A percentile compares a stretch with the other conserved stretches of the same genome.
Conservation (phyloP, 768 basidiomycete species). For the Hygrocybe punicea region DNA sequence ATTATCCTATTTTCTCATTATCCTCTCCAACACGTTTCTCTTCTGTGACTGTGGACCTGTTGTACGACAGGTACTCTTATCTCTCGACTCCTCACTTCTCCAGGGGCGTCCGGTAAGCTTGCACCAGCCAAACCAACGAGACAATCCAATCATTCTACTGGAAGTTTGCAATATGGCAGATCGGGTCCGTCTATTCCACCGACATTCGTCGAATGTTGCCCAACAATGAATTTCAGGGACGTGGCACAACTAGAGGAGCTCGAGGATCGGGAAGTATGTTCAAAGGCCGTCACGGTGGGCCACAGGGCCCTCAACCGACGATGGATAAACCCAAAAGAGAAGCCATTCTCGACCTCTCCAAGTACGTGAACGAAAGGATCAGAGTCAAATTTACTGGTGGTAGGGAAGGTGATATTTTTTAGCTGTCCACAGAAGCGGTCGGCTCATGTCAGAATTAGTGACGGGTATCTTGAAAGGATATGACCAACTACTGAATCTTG, state of each 20-base stretch:
- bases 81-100: too few species aligned
- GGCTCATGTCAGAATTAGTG: constrained; percentile 46
- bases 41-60: background rate
- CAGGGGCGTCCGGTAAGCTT: too few species aligned
- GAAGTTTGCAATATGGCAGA: constrained; percentile 28
- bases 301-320: constrained; percentile 44
- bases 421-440: background rate
- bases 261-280: constrained; percentile 46
- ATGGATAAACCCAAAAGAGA: constrained; percentile 84
- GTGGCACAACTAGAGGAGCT: constrained; percentile 47
- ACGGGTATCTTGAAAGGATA: constrained; percentile 92
- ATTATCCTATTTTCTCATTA: background rate
- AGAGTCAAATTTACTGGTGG: constrained; percentile 98
- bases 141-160: background rate
- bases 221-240: constrained; percentile 50
- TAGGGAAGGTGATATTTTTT: constrained; percentile 65
- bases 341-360: constrained; percentile 91
- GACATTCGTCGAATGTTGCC: constrained; percentile 24
- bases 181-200: constrained; percentile 46
- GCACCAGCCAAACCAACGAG: too few species aligned
- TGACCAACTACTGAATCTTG: constrained; percentile 94
- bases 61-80: background rate
- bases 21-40: too few species aligned
- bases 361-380: constrained; percentile 89
- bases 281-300: constrained; percentile 50